Evolutionary conservation across 2,329 filamentous ascomycete species (phyloP).

Genomic region (Penicillium sclerotiorum): DNA sequence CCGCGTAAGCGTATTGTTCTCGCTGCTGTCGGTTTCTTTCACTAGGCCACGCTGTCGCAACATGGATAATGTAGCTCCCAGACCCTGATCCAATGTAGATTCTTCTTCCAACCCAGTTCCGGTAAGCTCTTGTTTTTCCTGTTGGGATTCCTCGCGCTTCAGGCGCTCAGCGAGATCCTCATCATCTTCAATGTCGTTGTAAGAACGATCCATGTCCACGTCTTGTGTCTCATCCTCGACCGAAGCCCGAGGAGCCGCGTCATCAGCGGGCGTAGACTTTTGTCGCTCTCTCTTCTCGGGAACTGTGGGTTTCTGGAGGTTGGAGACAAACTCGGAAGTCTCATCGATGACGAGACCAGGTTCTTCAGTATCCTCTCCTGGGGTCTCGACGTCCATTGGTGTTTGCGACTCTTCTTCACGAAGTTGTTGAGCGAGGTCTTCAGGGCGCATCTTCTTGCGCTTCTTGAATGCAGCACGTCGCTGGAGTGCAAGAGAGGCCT

Average conservation of each 20-base stretch:
- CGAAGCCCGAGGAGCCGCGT: constrained; percentile 19
- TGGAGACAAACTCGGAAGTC: constrained; percentile 90
- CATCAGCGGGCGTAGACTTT: constrained; percentile 31
- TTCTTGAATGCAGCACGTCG: constrained; percentile 85
- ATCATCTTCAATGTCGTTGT: constrained; percentile 54
- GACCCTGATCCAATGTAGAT: constrained; percentile 72
- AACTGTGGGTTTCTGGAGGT: constrained; percentile 69
- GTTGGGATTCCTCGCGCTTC: constrained; percentile 50
- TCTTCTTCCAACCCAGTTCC: constrained; percentile 82
- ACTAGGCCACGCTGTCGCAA: constrained; percentile 84
- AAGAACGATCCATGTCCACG: constrained; percentile 56
- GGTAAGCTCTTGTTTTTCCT: constrained; percentile 51
- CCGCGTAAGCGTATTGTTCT: constrained; percentile 68
- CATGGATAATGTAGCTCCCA: constrained; percentile 80
- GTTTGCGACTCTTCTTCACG: constrained; percentile 61
- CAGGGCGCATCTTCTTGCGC: constrained; percentile 80
- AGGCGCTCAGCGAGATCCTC: constrained; percentile 54
- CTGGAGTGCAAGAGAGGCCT: constrained; percentile 81
- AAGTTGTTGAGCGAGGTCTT: constrained; percentile 83
- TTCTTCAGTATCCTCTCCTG: constrained; percentile 55
- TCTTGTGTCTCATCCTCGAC: constrained; percentile 57
- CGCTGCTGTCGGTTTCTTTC: constrained; percentile 62
- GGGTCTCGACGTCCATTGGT: constrained; percentile 62
- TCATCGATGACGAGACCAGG: constrained; percentile 89
- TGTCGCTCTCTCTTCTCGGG: constrained; percentile 54